Evolutionary conservation across 179 eudicot species (phyloP).

Genomic region (Spinacia oleracea): DNA sequence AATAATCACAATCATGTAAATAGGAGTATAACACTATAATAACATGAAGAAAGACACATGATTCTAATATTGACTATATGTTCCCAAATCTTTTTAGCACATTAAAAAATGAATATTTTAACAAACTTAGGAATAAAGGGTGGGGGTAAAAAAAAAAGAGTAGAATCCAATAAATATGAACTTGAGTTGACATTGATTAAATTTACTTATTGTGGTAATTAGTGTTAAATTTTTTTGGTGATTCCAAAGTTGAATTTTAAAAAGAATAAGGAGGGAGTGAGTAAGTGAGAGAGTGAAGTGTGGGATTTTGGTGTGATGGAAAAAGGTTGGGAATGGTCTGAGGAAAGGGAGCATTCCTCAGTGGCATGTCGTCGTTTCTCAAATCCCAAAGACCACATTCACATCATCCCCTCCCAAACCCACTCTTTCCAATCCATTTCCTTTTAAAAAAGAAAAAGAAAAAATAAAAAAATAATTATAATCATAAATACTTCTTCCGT

Average conservation of each 20-base stretch:
- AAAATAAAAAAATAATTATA: no score
- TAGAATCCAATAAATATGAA: background rate
- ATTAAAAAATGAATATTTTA: background rate
- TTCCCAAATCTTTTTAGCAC: background rate
- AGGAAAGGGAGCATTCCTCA: constrained; percentile 25
- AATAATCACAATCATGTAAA: background rate
- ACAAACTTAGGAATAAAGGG: background rate
- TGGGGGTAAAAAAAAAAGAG: background rate
- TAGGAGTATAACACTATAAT: background rate
- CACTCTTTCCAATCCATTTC: background rate
- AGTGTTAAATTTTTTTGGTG: background rate
- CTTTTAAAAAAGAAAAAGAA: no score
- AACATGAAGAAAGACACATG: background rate
- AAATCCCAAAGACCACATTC: constrained; percentile 27
- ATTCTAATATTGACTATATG: background rate
- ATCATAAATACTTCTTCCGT: no score
- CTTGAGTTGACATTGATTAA: constrained; percentile 17
- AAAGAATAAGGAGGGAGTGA: background rate
- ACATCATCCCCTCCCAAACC: constrained; percentile 29
- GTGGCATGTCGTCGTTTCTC: constrained; percentile 33
- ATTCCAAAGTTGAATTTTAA: background rate
- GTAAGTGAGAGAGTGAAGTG: background rate
- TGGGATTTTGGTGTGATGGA: constrained; percentile 1
- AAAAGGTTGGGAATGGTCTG: constrained; percentile 30
- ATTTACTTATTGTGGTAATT: no score